A percentile compares a stretch with the other conserved stretches of the same genome.
Evolutionary conservation across 2,329 filamentous ascomycete species (phyloP).

Genomic region (Clonostachys solani): DNA sequence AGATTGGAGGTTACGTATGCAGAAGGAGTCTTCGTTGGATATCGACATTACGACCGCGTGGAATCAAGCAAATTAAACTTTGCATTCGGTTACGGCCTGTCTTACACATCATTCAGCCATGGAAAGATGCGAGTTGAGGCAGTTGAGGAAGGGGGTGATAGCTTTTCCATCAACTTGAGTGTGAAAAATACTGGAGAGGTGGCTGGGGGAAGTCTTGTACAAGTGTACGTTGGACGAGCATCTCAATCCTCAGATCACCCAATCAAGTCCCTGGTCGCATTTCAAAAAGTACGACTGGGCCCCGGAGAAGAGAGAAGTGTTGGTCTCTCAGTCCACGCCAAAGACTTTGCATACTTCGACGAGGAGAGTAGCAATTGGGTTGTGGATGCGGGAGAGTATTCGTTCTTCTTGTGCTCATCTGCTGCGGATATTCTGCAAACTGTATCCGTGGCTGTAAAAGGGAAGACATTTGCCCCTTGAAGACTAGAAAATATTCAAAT

Average conservation of each 20-base stretch:
- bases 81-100: constrained; percentile 63
- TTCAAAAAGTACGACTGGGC: constrained; percentile 16
- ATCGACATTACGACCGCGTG: constrained; percentile 59
- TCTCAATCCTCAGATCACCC: constrained; percentile 11
- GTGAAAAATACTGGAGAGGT: constrained; percentile 53
- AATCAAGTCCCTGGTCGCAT: constrained; percentile 19
- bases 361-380: constrained; percentile 15
- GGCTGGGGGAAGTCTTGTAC: constrained; percentile 44
- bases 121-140: constrained; percentile 34
- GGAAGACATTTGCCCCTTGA: too few relatives aligned
- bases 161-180: constrained; percentile 41
- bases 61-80: constrained; percentile 51
- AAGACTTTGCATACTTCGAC: constrained; percentile 21
- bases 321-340: constrained; percentile 5
- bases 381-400: constrained; percentile 16
- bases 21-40: constrained; percentile 65
- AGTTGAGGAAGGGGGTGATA: constrained; percentile 40
- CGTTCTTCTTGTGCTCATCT: constrained; percentile 16
- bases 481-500: too few relatives aligned
- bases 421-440: constrained; percentile 8
- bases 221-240: constrained; percentile 37
- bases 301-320: constrained; percentile 10
- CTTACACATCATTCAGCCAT: constrained; percentile 58
- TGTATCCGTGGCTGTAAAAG: neutral
- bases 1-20: constrained; percentile 48